phyloP scores from a whole-genome alignment of 176 grass and related monocot genomes.

The Ananas comosus region DNA sequence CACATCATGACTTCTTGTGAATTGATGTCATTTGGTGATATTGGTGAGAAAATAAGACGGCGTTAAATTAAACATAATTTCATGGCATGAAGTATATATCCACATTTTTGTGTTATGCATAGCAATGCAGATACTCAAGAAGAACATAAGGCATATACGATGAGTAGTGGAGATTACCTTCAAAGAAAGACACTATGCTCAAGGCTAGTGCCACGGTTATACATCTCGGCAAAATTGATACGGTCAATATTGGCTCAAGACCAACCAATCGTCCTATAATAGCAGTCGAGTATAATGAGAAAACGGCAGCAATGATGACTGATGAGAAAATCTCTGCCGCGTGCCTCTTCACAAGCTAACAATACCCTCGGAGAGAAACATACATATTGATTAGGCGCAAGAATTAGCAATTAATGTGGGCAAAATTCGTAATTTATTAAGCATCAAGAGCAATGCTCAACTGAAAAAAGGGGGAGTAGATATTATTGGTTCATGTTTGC shows the following conservation, averaged over 20 bases:
- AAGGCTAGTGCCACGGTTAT: slow-evolving; percentile 84
- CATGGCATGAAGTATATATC: not conserved
- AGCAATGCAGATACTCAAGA: not conserved
- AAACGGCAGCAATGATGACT: slow-evolving; percentile 50
- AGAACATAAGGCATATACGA: not conserved
- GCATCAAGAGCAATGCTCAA: not conserved
- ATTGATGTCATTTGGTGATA: not conserved
- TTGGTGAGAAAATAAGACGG: not conserved
- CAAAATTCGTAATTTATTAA: not conserved
- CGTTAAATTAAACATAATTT: too few species aligned
- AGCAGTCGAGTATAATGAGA: slow-evolving; percentile 90
- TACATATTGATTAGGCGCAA: not conserved
- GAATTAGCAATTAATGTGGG: not conserved
- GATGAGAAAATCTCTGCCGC: slow-evolving; percentile 93
- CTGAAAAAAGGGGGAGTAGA: not conserved
- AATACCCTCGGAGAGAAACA: slow-evolving; percentile 8
- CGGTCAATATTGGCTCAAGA: slow-evolving; percentile 60
- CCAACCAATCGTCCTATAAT: slow-evolving; percentile 53
- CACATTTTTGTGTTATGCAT: not conserved
- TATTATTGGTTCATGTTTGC: not conserved
- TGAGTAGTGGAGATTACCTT: slow-evolving; percentile 38
- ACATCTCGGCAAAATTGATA: slow-evolving; percentile 84
- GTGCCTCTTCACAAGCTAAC: slow-evolving; percentile 84
- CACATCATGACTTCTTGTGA: not conserved
- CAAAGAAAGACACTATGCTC: slow-evolving; percentile 93